Evolutionary conservation across 2,329 filamentous ascomycete genomes (phyloP), one percentile per base, ranked within the genome.

Genomic region (Colletotrichum costaricense): DNA sequence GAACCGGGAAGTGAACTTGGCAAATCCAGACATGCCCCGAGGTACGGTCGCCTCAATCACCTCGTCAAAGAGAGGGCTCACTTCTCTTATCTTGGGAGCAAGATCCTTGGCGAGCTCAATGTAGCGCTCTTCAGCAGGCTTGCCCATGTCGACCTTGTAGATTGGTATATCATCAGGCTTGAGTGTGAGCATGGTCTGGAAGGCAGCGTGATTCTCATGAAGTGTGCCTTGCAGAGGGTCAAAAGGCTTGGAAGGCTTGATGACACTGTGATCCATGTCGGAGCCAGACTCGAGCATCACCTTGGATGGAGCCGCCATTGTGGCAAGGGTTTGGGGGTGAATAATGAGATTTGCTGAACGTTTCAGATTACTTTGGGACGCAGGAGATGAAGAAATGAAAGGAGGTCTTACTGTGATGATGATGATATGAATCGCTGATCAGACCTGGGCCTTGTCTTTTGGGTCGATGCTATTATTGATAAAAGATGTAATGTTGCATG

Each of bases 61-160:
- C 22, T 88, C 83, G 69, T 90, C 85, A 76, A 91, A 90, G 3
- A 91, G 80, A 1, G 77, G 75, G 2, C 82, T 82, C 0, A 91
- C 78, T 2, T 81, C 78, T 22, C 78, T 77, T 74, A 90, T 82
- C 58, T 83, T 78, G 5, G 81, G 74, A 30, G 83, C 81, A 76
- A 89, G 88, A 28, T 85, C 82, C 5, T 68, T 77, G 22, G 86
- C 87, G 1, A 91, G 79, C 35, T 84, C 78, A 22, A 82, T 78
- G 79, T 91, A 92, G 63, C 89, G 85, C 72, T 87, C 78, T 33
- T 81, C 77, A 2, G 90, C 88, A 1, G 88, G 84, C 2, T 86
- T 83, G 2, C 88, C 88, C 3, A 91, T 83, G 75, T 92, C 86
- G 75, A 91, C 90, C 14, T 76, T 76, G 67, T 78, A 78, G 11